Conservation (phyloP, 2,329 filamentous ascomycete genomes). For the Claviceps capensis region DNA sequence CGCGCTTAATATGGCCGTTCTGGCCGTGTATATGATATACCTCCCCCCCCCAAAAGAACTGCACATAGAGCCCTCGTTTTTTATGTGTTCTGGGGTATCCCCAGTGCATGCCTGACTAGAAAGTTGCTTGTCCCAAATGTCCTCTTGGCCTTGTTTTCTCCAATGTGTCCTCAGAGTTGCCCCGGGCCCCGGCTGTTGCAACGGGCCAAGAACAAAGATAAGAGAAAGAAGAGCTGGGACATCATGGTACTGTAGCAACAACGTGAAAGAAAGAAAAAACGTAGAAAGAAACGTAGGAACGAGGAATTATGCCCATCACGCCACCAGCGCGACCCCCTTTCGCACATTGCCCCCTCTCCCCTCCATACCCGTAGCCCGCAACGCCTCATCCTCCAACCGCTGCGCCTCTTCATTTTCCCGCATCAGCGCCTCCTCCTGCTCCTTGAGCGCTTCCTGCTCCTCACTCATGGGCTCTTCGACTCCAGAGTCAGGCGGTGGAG, state of each 20-base stretch:
- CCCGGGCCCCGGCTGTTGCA: too few relatives aligned
- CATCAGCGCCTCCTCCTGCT: conserved; percentile 36
- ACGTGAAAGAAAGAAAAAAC: background rate
- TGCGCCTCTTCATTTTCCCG: conserved; percentile 42
- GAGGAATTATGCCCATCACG: background rate
- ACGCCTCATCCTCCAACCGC: conserved; percentile 34
- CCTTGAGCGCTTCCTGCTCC: conserved; percentile 26
- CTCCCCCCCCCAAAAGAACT: too few relatives aligned
- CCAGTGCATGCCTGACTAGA: too few relatives aligned
- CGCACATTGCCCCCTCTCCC: conserved; percentile 11
- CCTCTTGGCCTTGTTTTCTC: too few relatives aligned
- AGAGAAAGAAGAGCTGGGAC: background rate
- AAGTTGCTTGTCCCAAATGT: too few relatives aligned
- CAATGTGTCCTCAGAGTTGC: too few relatives aligned
- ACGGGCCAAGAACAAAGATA: background rate
- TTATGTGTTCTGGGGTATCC: too few relatives aligned
- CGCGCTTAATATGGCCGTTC: too few relatives aligned
- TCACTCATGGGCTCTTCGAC: conserved; percentile 23
- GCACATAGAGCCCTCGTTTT: too few relatives aligned
- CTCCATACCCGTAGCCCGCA: conserved; percentile 15
- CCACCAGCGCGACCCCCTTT: conserved; percentile 11
- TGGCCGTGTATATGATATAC: too few relatives aligned
- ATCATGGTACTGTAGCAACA: background rate
- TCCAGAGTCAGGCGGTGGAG: conserved; percentile 28
- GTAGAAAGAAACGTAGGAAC: background rate